Evolutionary conservation across 768 basidiomycete genomes (phyloP).

Genomic region (Pisolithus albus): DNA sequence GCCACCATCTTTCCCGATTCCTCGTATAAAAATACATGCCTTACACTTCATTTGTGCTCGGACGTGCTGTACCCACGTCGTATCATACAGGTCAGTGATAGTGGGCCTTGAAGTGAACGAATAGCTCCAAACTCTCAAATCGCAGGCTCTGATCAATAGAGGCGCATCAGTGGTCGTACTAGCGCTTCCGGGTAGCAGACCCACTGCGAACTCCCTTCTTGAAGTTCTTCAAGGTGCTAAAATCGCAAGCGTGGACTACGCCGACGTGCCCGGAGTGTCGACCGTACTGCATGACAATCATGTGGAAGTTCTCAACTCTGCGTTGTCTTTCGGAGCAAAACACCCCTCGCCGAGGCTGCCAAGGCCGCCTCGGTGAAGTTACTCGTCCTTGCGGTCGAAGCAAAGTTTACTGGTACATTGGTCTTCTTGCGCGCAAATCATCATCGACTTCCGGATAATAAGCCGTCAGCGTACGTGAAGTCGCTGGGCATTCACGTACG

Average conservation of each 20-base stretch:
- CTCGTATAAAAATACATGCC: constrained; percentile 12
- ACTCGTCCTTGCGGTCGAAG: constrained; percentile 27
- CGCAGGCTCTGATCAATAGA: constrained; percentile 16
- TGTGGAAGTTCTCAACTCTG: constrained; percentile 30
- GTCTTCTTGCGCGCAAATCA: background rate
- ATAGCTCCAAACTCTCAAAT: background rate
- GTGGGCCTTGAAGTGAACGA: background rate
- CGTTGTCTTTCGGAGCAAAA: constrained; percentile 25
- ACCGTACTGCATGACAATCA: constrained; percentile 25
- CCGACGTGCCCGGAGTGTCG: constrained; percentile 18
- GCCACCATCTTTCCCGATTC: no score
- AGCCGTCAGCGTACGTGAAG: constrained; percentile 21
- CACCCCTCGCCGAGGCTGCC: constrained; percentile 28
- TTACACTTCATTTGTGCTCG: constrained; percentile 31
- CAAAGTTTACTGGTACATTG: constrained; percentile 23
- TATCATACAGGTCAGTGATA: constrained; percentile 21
- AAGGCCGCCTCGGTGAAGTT: constrained; percentile 31
- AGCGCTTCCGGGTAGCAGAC: constrained; percentile 16
- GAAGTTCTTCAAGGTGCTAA: constrained; percentile 23
- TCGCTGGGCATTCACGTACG: constrained; percentile 28
- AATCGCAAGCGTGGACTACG: constrained; percentile 22
- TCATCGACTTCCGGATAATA: background rate
- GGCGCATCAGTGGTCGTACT: constrained; percentile 22
- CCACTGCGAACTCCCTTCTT: constrained; percentile 11
- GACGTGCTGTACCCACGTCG: constrained; percentile 30